Base-by-base conservation (phyloP, 306 rosid species). In the Echinosophora koreensis region DNA sequence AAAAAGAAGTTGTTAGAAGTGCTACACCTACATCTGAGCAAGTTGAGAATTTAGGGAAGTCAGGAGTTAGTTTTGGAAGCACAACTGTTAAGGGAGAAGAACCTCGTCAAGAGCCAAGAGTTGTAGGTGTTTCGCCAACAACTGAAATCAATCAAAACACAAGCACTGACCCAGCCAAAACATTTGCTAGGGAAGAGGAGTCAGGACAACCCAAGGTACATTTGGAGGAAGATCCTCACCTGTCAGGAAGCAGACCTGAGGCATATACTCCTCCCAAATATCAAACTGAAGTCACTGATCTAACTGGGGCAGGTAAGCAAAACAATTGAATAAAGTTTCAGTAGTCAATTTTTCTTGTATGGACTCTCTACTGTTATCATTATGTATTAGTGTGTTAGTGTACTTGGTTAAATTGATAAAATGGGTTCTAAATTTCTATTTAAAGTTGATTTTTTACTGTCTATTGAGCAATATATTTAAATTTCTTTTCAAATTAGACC, bases 201-300 rank as follows among this genome's bases (percentile, higher is more conserved):
- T 28, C 13, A 18, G 66, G 38, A 2, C 73, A 65, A 28, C 44
- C 30, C 15, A 13, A 27, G 60, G 86, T 73, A 69, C 82, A 84
- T 63, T 72, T 88, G 89, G 83, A 76, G 57, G 87, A 82, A 70
- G 91, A 86, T 50, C 77, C 85, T 67, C 41, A 42, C 0, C 35
- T 72, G 4, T 84, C 77, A 30, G 63, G 60, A 65, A 77, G 37
- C 60, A 6, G 11, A n/a, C 63, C 69, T 47, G 65, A 55, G 12
- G 50, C 74, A 30, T 5, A 59, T 15, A 15, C 66, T 15, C 67
- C 85, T 75, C 68, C 85, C 8, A 68, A 37, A 68, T 60, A 84
- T 52, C 84, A 85, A 55, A 72, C 74, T 47, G 71, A 90, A 74
- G 83, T 51, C 74, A 80, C 63, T 52, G 79, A 87, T 75, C 89